Conservation (phyloP, 352 stramenopile genomes). For the Thraustotheca clavata region DNA sequence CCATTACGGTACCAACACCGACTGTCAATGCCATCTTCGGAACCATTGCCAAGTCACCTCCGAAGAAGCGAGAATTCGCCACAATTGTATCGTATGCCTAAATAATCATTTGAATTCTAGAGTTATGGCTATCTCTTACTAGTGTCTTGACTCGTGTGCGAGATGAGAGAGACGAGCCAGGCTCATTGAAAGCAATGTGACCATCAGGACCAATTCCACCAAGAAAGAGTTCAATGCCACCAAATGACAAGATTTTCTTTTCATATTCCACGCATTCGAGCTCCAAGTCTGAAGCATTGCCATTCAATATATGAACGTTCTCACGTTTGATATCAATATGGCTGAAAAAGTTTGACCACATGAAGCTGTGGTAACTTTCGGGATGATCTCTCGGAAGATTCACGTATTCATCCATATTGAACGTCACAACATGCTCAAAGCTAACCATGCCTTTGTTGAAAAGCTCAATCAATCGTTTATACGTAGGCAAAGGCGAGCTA, state of each 20-base stretch:
- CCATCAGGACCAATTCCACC: conserved; percentile 89
- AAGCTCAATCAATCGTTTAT: conserved; percentile 74
- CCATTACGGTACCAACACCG: conserved; percentile 83
- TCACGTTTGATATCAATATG: conserved; percentile 84
- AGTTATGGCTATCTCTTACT: conserved; percentile 22
- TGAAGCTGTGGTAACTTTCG: conserved; percentile 87
- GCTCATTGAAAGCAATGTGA: conserved; percentile 92
- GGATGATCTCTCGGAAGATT: conserved; percentile 61
- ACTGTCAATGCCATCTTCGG: conserved; percentile 88
- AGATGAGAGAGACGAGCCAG: conserved; percentile 69
- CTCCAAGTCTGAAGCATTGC: conserved; percentile 69
- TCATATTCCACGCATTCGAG: conserved; percentile 78
- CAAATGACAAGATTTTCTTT: conserved; percentile 60
- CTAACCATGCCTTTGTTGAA: conserved; percentile 27
- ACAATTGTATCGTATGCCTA: conserved; percentile 85
- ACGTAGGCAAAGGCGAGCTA: conserved; percentile 76
- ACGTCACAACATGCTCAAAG: conserved; percentile 84
- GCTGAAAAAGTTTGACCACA: conserved; percentile 86
- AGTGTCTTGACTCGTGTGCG: conserved; percentile 84
- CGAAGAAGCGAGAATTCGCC: conserved; percentile 85
- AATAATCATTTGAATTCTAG: too few species aligned
- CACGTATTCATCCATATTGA: conserved; percentile 91
- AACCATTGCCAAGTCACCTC: conserved; percentile 66
- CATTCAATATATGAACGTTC: conserved; percentile 84
- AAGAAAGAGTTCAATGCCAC: conserved; percentile 88